phyloP scores from a whole-genome alignment of 2,329 filamentous ascomycete species.

The Fusarium ramigenum region DNA sequence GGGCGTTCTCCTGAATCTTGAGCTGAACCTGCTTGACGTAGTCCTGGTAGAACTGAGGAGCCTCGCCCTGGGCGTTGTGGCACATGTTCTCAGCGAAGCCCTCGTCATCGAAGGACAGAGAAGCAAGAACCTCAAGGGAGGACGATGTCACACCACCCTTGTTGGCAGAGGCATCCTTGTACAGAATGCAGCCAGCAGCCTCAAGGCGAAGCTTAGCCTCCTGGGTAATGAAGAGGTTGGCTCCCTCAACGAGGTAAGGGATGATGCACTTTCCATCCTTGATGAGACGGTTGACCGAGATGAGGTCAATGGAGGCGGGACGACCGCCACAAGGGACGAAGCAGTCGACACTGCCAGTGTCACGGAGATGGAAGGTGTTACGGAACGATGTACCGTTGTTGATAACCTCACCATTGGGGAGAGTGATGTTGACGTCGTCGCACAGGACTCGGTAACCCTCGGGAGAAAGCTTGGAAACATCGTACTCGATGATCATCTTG shows the following conservation, averaged over 20 bases:
- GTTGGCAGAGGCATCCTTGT: conserved; percentile 98
- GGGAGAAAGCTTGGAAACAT: conserved; percentile 83
- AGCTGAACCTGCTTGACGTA: conserved; percentile 94
- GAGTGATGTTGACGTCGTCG: conserved; percentile 87
- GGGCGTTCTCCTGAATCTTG: conserved; percentile 89
- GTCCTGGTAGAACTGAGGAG: conserved; percentile 88
- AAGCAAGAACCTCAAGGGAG: conserved; percentile 93
- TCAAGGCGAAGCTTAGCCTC: conserved; percentile 96
- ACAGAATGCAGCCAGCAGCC: conserved; percentile 91
- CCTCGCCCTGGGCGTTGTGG: conserved; percentile 74
- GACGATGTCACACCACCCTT: conserved; percentile 98
- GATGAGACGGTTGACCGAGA: conserved; percentile 87
- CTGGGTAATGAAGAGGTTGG: conserved; percentile 98
- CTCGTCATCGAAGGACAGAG: conserved; percentile 90
- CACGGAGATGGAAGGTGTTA: conserved; percentile 94
- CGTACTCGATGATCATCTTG: conserved; percentile 89
- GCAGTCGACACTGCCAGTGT: conserved; percentile 78
- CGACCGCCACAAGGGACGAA: conserved; percentile 98
- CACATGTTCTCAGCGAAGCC: conserved; percentile 96
- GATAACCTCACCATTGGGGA: conserved; percentile 87
- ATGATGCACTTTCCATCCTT: conserved; percentile 86
- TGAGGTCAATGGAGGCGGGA: conserved; percentile 94
- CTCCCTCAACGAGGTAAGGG: conserved; percentile 96
- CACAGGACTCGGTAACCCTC: conserved; percentile 92
- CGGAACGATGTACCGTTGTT: conserved; percentile 95